phyloP scores from a whole-genome alignment of 1,284 basidiomycete species.

The Cerrena zonata region DNA sequence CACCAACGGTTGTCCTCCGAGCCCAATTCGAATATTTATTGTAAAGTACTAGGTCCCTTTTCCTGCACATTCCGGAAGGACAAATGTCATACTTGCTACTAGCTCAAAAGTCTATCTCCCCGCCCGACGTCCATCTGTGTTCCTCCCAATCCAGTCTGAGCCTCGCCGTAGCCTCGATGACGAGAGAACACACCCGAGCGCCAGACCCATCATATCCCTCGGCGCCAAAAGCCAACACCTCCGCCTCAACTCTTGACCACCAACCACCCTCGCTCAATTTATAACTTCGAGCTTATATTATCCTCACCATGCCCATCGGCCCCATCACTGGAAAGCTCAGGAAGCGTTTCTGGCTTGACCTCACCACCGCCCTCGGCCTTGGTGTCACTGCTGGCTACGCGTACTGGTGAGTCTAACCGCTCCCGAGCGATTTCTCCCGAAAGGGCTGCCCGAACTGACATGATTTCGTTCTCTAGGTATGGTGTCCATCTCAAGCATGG shows the following conservation, averaged over 20 bases:
- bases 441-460: slow-evolving; percentile 13
- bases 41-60: too few species aligned
- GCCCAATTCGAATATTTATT: too few species aligned
- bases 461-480: slow-evolving; percentile 51
- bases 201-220: too few species aligned
- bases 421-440: background rate
- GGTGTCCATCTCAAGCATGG: slow-evolving; percentile 67
- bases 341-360: slow-evolving; percentile 80
- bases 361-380: slow-evolving; percentile 66
- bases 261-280: background rate
- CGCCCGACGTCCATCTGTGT: background rate
- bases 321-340: slow-evolving; percentile 86
- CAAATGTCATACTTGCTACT: background rate
- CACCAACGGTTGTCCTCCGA: too few species aligned
- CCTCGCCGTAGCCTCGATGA: slow-evolving; percentile 3
- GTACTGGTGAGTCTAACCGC: slow-evolving; percentile 59
- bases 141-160: background rate
- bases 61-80: background rate
- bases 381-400: slow-evolving; percentile 66
- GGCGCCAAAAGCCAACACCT: background rate
- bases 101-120: background rate
- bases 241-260: background rate
- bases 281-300: background rate
- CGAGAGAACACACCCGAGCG: background rate
- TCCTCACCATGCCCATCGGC: slow-evolving; percentile 44